Base-by-base conservation (phyloP, 2,329 filamentous ascomycete genomes). In the Nannizziopsis barbatae region DNA sequence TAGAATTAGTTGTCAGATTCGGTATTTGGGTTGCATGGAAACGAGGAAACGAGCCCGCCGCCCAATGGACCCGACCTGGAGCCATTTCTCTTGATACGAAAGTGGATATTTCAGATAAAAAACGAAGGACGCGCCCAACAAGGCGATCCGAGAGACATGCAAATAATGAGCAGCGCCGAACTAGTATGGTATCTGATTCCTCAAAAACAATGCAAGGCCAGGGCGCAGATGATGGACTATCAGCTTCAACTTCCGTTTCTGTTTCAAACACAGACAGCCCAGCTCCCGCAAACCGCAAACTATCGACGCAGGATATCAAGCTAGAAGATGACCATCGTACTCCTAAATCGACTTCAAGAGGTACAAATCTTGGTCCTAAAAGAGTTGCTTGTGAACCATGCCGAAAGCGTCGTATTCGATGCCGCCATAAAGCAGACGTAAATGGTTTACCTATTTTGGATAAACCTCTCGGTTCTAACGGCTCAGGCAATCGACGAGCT, bases 11-110 rank as follows among this genome's bases (percentile, higher is more conserved):
- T 49, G 73, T 74, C 55, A 73, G 65, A 12, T 82, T 83, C 54
- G 79, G 77, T 4, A 68, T 81, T 49, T 83, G 80, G 80, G 73
- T 76, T 50, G 76, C 79, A 2, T 83, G 79, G 79, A 83, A 83
- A 60, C 74, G 76, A 47, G 80, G 80, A 9, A 80, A 81, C 57
- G 77, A 81, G 53, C 67, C 67, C 49, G 75, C 79, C 42, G 77
- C 79, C 27, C 68, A 73, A 39, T 83, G 79, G 79, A 78, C 78
- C 36, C 70, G 75, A 48, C 75, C 75, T 1, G 76, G 79, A 54
- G 71, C 71, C 40, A 68, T 73, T 12, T 67, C 77, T 39, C 71
- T 72, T 40, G 74, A 69, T 56, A 58, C 63, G 35, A 69, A 69
- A 50, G 66, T 73, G 47, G 72, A 70, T 42, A 65, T 70, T 33